These are phyloP conservation scores for Aspergillus pseudotamarii DNA, from an alignment of 2,329 filamentous ascomycete genomes.

Conservation along the genomic window DNA sequence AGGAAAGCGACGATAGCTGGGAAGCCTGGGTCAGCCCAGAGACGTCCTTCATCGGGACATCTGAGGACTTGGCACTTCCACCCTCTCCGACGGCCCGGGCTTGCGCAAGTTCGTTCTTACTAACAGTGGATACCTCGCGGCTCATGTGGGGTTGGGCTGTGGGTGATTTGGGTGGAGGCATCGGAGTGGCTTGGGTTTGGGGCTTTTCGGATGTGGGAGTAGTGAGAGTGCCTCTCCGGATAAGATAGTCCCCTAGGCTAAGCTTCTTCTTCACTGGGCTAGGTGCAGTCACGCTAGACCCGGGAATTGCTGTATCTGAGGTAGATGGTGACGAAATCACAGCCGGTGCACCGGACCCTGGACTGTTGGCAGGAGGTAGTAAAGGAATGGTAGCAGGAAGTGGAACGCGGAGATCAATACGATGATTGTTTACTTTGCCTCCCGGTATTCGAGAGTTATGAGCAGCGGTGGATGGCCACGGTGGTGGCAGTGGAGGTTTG, in stretches of 20 bases:
- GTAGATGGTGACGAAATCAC: conserved; percentile 31
- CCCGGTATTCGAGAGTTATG: conserved; percentile 38
- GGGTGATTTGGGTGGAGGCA: conserved; percentile 30
- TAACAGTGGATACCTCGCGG: conserved; percentile 18
- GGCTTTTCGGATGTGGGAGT: conserved; percentile 46
- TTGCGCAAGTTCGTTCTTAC: conserved; percentile 12
- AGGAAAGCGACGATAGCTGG: conserved; percentile 32
- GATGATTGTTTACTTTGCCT: conserved; percentile 20
- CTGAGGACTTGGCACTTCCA: conserved; percentile 24
- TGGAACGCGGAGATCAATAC: conserved; percentile 31
- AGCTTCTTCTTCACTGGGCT: conserved; percentile 55
- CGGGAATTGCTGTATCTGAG: conserved; percentile 28
- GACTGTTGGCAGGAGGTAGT: conserved; percentile 29
- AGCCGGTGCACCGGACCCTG: conserved; percentile 34
- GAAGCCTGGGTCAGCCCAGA: conserved; percentile 30
- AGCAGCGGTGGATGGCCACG: conserved; percentile 42
- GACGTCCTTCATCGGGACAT: conserved; percentile 38
- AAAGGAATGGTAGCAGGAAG: conserved; percentile 26
- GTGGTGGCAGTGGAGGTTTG: conserved; percentile 29
- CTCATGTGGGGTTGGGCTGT: conserved; percentile 17
- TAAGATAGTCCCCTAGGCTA: conserved; percentile 54
- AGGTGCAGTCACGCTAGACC: conserved; percentile 41
- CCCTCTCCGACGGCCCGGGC: conserved; percentile 15
- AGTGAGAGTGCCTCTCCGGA: conserved; percentile 42
- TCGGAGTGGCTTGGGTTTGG: conserved; percentile 31